Base-by-base conservation (phyloP, 2,329 filamentous ascomycete genomes). In the Myriosclerotinia scirpicola region DNA sequence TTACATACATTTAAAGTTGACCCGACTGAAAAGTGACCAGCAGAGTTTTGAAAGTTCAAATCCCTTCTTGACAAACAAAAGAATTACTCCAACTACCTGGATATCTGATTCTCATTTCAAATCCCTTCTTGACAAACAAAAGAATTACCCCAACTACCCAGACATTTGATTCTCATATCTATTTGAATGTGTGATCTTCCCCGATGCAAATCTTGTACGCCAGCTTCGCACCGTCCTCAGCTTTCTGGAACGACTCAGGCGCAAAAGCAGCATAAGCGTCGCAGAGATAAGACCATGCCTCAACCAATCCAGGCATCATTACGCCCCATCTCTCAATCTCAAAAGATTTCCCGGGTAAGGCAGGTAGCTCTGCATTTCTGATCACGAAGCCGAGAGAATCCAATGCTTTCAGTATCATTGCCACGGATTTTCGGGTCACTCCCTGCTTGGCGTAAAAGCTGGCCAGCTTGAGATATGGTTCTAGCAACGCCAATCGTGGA, bases 181-280 rank as follows among this genome's bases (percentile, higher is more conserved):
- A 34, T 34, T 34, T 2, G 59, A 71, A 71, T 6, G 68, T 71
- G 36, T 55, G 38, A 67, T 69, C 65, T 44, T 70, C 68, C 20
- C 69, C 68, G 22, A 71, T 44, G 15, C 63, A 63, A 5, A 71
- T 70, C 22, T 42, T 64, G 15, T 70, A 69, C 4, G 63, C 48
- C 42, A 67, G 34, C 15, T 48, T 67, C 20, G 52, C 68, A 54
- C 38, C 65, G 2, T 54, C 53, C 7, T 20, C 42, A 17, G 55
- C 67, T 36, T 59, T 54, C 50, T 15, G 30, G 7, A 67, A 14
- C 8, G 64, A 15, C 12, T 63, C 22, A 14, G 65, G 59, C 8
- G 68, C 70, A 8, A 68, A 15, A 20, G 20, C 42, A 11, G 38
- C 44, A 64, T 68, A 70, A 6, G 54, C 54, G 6, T 59, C 54